These are phyloP conservation scores for Ganoderma lingzhi DNA, from an alignment of 1,284 basidiomycete genomes.

Conservation along the genomic window DNA sequence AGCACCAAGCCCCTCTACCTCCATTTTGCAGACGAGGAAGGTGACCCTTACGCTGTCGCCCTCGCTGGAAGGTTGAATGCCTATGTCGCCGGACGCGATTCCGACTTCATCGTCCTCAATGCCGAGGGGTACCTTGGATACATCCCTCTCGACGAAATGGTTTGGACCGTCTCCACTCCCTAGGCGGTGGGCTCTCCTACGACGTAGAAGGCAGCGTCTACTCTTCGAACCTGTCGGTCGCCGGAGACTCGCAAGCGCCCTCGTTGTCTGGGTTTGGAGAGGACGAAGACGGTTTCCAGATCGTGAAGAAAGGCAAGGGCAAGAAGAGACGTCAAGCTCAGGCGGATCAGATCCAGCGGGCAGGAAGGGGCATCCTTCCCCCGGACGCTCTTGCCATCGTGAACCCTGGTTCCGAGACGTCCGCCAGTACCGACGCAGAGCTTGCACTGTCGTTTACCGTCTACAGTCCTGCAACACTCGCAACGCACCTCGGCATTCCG, in stretches of 20 bases:
- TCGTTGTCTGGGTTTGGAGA: conserved; percentile 22
- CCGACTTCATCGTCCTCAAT: conserved; percentile 84
- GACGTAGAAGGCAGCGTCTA: conserved; percentile 31
- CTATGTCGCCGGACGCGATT: conserved; percentile 83
- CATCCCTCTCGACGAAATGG: conserved; percentile 82
- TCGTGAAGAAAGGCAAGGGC: conserved; percentile 50
- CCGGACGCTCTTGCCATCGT: conserved; percentile 45
- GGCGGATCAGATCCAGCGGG: conserved; percentile 36
- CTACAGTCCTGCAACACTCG: conserved; percentile 70
- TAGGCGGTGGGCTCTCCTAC: conserved; percentile 10
- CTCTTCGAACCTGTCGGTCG: conserved; percentile 24
- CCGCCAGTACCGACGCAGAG: conserved; percentile 27
- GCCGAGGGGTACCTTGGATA: conserved; percentile 80
- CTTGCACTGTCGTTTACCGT: conserved; percentile 61
- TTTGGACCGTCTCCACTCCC: conserved; percentile 60
- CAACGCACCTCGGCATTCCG: conserved; percentile 54
- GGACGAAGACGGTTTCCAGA: conserved; percentile 67
- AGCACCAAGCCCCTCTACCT: conserved; percentile 53
- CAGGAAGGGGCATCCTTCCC: conserved; percentile 59
- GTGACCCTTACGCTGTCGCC: conserved; percentile 86
- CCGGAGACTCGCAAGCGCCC: conserved; percentile 38
- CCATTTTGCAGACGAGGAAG: conserved; percentile 86
- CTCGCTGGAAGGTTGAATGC: conserved; percentile 79
- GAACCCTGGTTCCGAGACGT: background rate
- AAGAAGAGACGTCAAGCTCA: conserved; percentile 47